These are phyloP conservation scores for Erysimum cheiranthoides DNA, from an alignment of 345 rosid genomes.

Conservation along the genomic window DNA sequence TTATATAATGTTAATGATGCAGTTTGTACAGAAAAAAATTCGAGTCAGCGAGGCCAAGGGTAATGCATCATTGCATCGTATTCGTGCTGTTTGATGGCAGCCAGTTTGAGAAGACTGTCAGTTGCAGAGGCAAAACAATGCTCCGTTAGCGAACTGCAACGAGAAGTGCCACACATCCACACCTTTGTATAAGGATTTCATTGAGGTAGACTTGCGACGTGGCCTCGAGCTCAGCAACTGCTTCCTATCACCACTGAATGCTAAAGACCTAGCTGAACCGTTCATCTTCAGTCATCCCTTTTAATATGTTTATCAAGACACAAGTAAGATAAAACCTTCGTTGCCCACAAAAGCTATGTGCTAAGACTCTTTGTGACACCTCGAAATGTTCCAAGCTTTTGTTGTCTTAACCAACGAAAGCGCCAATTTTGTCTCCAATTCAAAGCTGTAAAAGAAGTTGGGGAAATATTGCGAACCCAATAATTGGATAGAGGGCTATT, in stretches of 20 bases:
- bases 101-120: constrained; percentile 77
- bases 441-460: constrained; percentile 38
- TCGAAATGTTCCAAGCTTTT: constrained; percentile 85
- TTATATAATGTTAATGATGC: not conserved
- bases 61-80: constrained; percentile 51
- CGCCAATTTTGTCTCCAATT: constrained; percentile 78
- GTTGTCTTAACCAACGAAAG: constrained; percentile 88
- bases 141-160: constrained; percentile 62
- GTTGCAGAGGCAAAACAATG: constrained; percentile 81
- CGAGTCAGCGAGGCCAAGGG: constrained; percentile 75
- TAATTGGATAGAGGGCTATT: not conserved
- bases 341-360: constrained; percentile 78
- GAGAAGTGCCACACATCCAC: constrained; percentile 69
- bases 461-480: not conserved
- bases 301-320: constrained; percentile 75
- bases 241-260: constrained; percentile 65
- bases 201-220: constrained; percentile 79
- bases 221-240: constrained; percentile 75
- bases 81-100: constrained; percentile 55
- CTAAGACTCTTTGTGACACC: constrained; percentile 77
- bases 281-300: constrained; percentile 87
- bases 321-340: constrained; percentile 78
- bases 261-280: constrained; percentile 72
- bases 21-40: constrained; percentile 57
- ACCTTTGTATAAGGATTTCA: constrained; percentile 74